Percentiles rank a stretch among this genome's conserved stretches.
These are phyloP conservation scores for Thuidium tamariscinum DNA, from an alignment of 225 moss, liverwort and hornwort genomes.

Conservation along the genomic window DNA sequence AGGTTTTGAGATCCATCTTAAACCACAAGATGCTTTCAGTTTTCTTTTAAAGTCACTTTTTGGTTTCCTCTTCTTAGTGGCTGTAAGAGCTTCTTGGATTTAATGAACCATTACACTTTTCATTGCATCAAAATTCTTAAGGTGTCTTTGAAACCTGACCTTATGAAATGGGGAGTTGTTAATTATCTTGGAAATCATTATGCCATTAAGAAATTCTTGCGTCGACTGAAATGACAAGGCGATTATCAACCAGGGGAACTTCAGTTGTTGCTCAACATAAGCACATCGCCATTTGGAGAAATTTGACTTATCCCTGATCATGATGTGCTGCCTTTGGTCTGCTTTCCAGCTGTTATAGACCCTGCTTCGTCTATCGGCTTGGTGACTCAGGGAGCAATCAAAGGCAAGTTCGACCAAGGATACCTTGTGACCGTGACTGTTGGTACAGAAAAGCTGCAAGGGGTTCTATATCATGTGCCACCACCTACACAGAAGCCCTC, in stretches of 20 bases:
- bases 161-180: background rate
- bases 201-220: background rate
- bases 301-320: background rate
- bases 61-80: background rate
- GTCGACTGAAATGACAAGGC: background rate
- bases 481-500: conserved; percentile 19
- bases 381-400: conserved; percentile 44
- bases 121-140: background rate
- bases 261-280: background rate
- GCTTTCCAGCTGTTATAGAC: conserved; percentile 22
- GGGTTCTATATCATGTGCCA: conserved; percentile 65
- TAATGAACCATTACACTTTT: background rate
- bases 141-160: background rate
- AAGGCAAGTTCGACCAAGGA: conserved; percentile 73
- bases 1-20: background rate
- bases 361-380: conserved; percentile 45
- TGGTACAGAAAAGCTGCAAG: conserved; percentile 70
- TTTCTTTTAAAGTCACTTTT: background rate
- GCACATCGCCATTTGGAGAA: background rate
- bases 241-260: background rate
- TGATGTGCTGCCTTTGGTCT: background rate
- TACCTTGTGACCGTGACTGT: conserved; percentile 77
- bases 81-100: background rate
- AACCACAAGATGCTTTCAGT: background rate
- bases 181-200: background rate